Conservation (phyloP, 768 basidiomycete species). For the Leccinum boreale region DNA sequence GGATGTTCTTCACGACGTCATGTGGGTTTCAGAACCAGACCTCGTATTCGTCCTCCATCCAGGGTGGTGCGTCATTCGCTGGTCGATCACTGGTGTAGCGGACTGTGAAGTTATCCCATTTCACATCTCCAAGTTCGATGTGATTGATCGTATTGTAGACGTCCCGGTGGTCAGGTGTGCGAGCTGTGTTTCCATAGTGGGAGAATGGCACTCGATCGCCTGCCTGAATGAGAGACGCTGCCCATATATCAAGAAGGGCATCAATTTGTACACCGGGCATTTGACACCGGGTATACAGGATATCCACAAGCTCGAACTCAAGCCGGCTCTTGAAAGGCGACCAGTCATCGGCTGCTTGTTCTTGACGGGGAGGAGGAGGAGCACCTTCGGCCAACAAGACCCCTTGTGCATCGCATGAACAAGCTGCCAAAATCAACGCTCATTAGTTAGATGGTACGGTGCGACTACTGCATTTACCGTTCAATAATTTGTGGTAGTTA, state of each 20-base stretch:
- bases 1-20: neutral
- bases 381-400: neutral
- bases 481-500: neutral
- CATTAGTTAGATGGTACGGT: neutral
- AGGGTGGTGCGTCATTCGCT: neutral
- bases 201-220: neutral
- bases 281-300: neutral
- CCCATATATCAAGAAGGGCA: neutral
- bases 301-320: neutral
- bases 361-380: neutral
- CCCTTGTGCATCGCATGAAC: neutral
- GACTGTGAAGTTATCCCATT: neutral
- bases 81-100: neutral
- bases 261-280: neutral
- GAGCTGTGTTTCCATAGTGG: neutral
- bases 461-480: neutral
- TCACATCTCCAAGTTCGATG: neutral
- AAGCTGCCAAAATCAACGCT: neutral
- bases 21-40: neutral
- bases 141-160: neutral
- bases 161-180: neutral
- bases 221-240: neutral
- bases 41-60: neutral
- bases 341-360: neutral
- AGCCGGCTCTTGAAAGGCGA: neutral